phyloP scores from a whole-genome alignment of 2,329 filamentous ascomycete genomes.

The Trichophyton verrucosum region DNA sequence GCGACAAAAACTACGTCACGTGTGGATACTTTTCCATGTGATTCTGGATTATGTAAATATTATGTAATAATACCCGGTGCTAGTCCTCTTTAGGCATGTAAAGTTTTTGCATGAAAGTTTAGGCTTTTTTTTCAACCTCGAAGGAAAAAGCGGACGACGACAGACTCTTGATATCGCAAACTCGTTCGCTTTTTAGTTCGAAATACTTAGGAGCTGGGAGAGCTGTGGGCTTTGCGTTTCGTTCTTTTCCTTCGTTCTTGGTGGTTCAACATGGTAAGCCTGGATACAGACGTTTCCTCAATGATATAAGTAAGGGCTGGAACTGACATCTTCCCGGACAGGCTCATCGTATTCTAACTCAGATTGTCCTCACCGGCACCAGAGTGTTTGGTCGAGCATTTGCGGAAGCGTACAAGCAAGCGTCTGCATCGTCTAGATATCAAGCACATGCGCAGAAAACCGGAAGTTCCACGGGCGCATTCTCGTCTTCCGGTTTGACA shows the following conservation, averaged over 20 bases:
- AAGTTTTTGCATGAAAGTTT: conserved; percentile 10
- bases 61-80: background rate
- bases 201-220: background rate
- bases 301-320: no score
- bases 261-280: conserved; percentile 4
- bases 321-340: conserved; percentile 25
- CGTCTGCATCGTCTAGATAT: conserved; percentile 73
- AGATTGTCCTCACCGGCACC: conserved; percentile 79
- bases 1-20: conserved; percentile 4
- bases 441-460: conserved; percentile 58
- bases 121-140: background rate
- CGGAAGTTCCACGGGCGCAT: conserved; percentile 40
- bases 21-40: conserved; percentile 2
- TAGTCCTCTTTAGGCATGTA: conserved; percentile 10
- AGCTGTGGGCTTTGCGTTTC: background rate
- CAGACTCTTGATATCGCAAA: background rate
- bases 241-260: background rate
- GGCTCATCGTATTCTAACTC: conserved; percentile 90
- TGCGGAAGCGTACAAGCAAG: conserved; percentile 89
- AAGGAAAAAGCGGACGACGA: background rate
- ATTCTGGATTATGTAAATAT: conserved; percentile 4
- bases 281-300: background rate
- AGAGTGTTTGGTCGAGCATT: conserved; percentile 91
- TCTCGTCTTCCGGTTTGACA: conserved; percentile 61
- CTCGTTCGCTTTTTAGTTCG: background rate